Evolutionary conservation across 2,329 filamentous ascomycete species (phyloP).

Genomic region (Colletotrichum sp.): DNA sequence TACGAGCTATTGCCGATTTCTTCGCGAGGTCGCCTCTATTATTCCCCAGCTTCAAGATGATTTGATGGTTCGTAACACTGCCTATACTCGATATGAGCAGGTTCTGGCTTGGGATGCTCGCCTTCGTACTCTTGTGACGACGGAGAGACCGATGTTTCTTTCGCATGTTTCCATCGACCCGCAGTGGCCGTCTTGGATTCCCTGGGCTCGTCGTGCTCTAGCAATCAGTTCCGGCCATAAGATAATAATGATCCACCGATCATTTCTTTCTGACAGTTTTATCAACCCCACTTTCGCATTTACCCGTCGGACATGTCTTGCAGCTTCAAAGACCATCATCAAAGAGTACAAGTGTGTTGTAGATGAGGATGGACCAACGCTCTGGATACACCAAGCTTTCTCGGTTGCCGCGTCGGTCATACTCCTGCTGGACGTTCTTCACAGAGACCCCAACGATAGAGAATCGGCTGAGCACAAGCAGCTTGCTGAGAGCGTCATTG

Average conservation of each 20-base stretch:
- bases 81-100: conserved; percentile 39
- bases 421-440: background rate
- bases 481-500: background rate
- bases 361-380: conserved; percentile 25
- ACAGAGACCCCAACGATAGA: background rate
- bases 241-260: background rate
- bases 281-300: background rate
- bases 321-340: conserved; percentile 43
- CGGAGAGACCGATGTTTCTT: background rate
- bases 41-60: conserved; percentile 39
- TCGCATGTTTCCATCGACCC: background rate
- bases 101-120: conserved; percentile 36
- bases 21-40: conserved; percentile 34
- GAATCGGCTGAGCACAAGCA: background rate
- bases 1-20: conserved; percentile 31
- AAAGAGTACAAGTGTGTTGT: conserved; percentile 27
- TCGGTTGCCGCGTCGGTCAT: conserved; percentile 21
- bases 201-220: background rate
- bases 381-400: conserved; percentile 34
- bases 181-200: background rate
- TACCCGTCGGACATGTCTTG: conserved; percentile 32
- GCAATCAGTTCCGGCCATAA: background rate
- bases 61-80: conserved; percentile 34
- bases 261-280: background rate
- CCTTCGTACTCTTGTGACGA: conserved; percentile 34